phyloP scores from a whole-genome alignment of 148 eudicot species.

The Bassia scoparia region DNA sequence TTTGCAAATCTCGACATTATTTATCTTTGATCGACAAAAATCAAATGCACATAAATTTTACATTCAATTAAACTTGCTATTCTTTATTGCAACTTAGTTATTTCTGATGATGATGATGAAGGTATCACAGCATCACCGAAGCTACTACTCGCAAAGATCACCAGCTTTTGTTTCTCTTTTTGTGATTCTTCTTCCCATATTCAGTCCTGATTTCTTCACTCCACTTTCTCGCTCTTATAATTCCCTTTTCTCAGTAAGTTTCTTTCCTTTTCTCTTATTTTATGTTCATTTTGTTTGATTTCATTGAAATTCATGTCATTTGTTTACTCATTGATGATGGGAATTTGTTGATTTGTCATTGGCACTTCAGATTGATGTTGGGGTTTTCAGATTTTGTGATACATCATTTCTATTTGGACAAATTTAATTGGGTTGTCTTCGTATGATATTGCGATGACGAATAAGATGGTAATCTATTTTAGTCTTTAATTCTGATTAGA shows the following conservation, averaged over 20 bases:
- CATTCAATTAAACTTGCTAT: background rate
- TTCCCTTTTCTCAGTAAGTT: conserved; percentile 44
- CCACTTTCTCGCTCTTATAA: conserved; percentile 45
- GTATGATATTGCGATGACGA: background rate
- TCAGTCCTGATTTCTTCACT: conserved; percentile 37
- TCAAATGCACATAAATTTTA: background rate
- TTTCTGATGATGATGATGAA: conserved; percentile 9
- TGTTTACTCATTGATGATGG: background rate
- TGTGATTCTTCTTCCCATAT: conserved; percentile 33
- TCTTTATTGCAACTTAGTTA: background rate
- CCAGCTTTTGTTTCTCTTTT: conserved; percentile 28
- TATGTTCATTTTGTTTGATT: background rate
- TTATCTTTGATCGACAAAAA: background rate
- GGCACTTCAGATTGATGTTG: background rate
- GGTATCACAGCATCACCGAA: conserved; percentile 17
- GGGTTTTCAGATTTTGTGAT: background rate
- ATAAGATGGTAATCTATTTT: too few species aligned
- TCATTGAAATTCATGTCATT: background rate
- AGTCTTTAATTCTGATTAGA: too few species aligned
- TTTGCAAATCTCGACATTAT: background rate
- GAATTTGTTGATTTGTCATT: background rate
- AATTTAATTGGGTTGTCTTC: background rate
- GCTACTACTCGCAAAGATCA: conserved; percentile 26
- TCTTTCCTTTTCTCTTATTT: background rate
- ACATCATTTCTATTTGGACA: background rate